Base-by-base conservation (phyloP, 192 early-diverging fungal genomes). In the Coemansia sp. region DNA sequence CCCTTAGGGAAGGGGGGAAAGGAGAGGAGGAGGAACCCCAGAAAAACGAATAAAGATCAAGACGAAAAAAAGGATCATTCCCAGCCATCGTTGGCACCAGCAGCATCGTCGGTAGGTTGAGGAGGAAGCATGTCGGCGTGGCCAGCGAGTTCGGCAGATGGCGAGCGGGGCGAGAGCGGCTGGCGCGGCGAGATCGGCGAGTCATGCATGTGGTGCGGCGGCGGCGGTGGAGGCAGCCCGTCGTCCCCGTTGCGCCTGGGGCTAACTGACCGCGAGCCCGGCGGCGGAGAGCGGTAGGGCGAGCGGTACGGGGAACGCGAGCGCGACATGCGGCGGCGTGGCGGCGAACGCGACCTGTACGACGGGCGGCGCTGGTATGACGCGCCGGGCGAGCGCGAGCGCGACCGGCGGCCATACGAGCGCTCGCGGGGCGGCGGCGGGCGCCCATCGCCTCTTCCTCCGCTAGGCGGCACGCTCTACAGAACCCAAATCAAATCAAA, bases 341-440 rank as follows among this genome's bases (percentile, higher is more conserved):
- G 53, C 12, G 75, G 69, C 61, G 77, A 80, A 23, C 63, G 71
- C 33, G 64, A 72, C 45, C 61, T 31, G 64, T 63, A 59, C 46
- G 73, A 45, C 58, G 64, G 45, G 49, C 74, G 64, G 61, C 72
- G 70, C 52, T 48, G 26, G 20, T 60, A 31, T 16, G 78, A 66
- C 45, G 66, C 42, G 28, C 66, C 67, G 9, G 81, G 84, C 46
- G 77, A 83, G 71, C 84, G 82, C 62, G 82, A 85, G 52, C 84
- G 75, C 34, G 81, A 81, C 29, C 79, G 79, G 21, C 86, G 77
- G 45, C 77, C 70, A 58, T 61, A 66, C 28, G 77, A 77, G 67
- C 81, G 81, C 26, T 79, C 77, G 70, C 84, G 87, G 65, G 78
- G 66, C 48, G 58, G 66, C 39, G 39, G 48, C 43, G 64, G 63